Evolutionary conservation across 2,329 filamentous ascomycete species (phyloP), one percentile per base, ranked within the genome.

Genomic region (Hypoxylon sp.): DNA sequence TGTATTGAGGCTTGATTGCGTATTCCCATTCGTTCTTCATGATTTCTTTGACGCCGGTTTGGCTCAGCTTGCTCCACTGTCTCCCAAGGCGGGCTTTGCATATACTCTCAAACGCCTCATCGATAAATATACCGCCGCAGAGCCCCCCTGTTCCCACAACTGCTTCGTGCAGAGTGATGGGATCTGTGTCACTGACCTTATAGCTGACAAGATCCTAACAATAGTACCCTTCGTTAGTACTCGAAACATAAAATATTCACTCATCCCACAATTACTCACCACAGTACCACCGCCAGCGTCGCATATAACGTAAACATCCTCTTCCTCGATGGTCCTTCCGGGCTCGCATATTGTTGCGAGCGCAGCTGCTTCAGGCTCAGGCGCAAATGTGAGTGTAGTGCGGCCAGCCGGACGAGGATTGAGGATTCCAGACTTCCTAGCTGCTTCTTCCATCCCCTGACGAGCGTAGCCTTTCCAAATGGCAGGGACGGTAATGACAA

Each of bases 291-390:
- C 77, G 9, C 76, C 77, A 27, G 71, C 73, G 56, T 78, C 77
- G 32, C 69, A 66, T 5, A 78, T 69, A 4, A 78, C 70, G 16
- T 77, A 74, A 1, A 43, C 70, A 30, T 76, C 71, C 2, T 62
- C 71, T 0, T 30, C 74, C 27, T 75, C 53, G 0, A 78, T 67
- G 0, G 73, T 65, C 3, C 71, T 66, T 0, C 69, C 65, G 0
- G 79, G 60, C 1, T 80, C 78, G 0, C 71, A 69, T 0, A 83
- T 61, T 0, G 78, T 80, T 0, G 80, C 78, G 0, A 84, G 37
- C 0, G 81, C 81, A 0, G 82, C 83, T 0, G 83, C 83, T 60
- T 84, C 81, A 0, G 82, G 82, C 60, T 85, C 83, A 0, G 79
- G 76, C 0, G 83, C 67, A 34, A 83, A 81, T 0, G 65, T 46